phyloP scores from a whole-genome alignment of 228 moss, liverwort and hornwort species.

The Sphagnum magellanicum region DNA sequence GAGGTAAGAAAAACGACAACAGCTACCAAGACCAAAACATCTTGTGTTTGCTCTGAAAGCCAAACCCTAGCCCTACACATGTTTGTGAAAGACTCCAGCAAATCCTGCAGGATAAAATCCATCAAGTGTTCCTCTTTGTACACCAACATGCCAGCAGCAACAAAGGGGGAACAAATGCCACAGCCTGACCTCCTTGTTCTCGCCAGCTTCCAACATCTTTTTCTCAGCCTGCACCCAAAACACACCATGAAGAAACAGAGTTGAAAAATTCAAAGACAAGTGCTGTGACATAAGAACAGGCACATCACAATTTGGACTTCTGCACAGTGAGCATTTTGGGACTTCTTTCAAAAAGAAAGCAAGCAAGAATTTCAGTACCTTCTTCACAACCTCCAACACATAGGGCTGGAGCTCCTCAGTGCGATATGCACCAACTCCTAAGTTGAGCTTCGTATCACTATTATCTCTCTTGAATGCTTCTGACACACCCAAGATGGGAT shows the following conservation, averaged over 20 bases:
- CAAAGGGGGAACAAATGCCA: not conserved
- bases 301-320: not conserved
- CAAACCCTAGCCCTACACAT: too few relatives aligned
- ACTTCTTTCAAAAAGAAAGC: too few relatives aligned
- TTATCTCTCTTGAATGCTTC: constrained; percentile 84
- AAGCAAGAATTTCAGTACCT: constrained; percentile 29
- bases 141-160: too few relatives aligned
- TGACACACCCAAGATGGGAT: constrained; percentile 90
- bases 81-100: too few relatives aligned
- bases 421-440: constrained; percentile 96
- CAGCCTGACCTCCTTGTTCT: constrained; percentile 76
- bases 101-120: too few relatives aligned
- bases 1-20: too few relatives aligned
- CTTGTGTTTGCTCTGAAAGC: too few relatives aligned
- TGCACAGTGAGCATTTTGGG: too few relatives aligned
- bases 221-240: constrained; percentile 59
- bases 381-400: constrained; percentile 88
- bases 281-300: not conserved
- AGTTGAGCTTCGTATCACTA: constrained; percentile 60
- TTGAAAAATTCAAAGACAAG: not conserved
- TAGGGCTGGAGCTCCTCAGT: constrained; percentile 86
- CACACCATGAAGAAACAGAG: not conserved
- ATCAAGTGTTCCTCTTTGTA: too few relatives aligned
- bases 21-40: too few relatives aligned
- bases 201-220: constrained; percentile 74